Evolutionary conservation across 305 asterid genomes (phyloP).

Genomic region (Fraxinus floribunda): DNA sequence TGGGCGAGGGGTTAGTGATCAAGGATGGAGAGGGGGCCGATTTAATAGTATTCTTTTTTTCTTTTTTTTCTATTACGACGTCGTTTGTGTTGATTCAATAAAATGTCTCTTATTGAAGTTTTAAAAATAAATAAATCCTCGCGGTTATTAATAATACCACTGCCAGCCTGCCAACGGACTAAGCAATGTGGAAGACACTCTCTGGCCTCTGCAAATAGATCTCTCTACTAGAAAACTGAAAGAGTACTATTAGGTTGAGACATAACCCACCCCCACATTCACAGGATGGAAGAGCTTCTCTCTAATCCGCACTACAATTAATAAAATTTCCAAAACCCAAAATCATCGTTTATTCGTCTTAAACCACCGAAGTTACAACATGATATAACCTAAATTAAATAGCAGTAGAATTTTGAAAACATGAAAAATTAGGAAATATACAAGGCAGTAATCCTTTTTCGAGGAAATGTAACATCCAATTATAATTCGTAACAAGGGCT

Average conservation of each 20-base stretch:
- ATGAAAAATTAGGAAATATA: background rate
- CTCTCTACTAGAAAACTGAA: no score
- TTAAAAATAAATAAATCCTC: no score
- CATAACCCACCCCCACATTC: background rate
- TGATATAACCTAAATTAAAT: background rate
- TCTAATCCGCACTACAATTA: background rate
- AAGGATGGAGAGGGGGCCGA: no score
- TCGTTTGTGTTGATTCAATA: no score
- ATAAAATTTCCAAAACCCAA: background rate
- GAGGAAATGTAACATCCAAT: background rate
- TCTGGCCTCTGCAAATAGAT: background rate
- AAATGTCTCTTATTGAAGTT: no score
- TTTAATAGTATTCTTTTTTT: no score
- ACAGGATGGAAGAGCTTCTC: background rate
- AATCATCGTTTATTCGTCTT: background rate
- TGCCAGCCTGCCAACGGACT: background rate
- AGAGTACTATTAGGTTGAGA: background rate
- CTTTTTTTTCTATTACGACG: no score
- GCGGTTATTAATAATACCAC: no score
- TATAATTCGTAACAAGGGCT: background rate
- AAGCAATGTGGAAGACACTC: background rate
- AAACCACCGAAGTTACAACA: background rate
- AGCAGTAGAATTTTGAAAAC: background rate
- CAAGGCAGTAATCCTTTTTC: background rate
- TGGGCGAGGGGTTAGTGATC: no score